These are phyloP conservation scores for Pseudogymnoascus destructans DNA, from an alignment of 2,329 filamentous ascomycete species.

Conservation along the genomic window DNA sequence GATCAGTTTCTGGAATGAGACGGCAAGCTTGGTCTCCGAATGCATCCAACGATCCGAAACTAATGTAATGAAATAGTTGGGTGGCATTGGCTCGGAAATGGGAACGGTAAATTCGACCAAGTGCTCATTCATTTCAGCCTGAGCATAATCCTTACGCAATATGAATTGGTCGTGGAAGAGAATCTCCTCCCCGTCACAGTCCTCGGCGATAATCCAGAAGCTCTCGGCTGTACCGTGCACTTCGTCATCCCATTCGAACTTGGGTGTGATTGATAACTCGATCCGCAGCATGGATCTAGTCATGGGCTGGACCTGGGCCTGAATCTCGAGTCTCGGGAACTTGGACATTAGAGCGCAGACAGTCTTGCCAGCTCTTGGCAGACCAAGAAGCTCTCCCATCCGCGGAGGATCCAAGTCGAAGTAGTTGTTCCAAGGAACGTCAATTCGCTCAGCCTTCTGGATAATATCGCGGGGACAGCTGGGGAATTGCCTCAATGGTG, in stretches of 20 bases:
- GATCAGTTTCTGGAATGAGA: constrained; percentile 90
- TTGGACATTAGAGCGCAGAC: constrained; percentile 82
- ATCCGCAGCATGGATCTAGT: constrained; percentile 86
- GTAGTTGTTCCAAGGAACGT: constrained; percentile 85
- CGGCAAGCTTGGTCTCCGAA: constrained; percentile 81
- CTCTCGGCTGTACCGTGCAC: constrained; percentile 79
- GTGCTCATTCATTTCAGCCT: constrained; percentile 80
- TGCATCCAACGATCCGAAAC: constrained; percentile 98
- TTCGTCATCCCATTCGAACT: constrained; percentile 88
- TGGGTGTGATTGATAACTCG: constrained; percentile 82
- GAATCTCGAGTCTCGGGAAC: constrained; percentile 83
- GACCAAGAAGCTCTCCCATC: constrained; percentile 86
- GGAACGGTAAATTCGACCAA: constrained; percentile 92
- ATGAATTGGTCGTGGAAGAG: constrained; percentile 91
- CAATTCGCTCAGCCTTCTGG: constrained; percentile 85
- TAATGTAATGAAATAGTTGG: constrained; percentile 95
- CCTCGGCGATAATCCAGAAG: constrained; percentile 96
- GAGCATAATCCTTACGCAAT: constrained; percentile 76
- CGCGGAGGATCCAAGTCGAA: constrained; percentile 92
- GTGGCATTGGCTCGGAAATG: constrained; percentile 94
- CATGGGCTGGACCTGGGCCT: constrained; percentile 88
- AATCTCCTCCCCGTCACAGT: constrained; percentile 93
- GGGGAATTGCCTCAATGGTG: constrained; percentile 81
- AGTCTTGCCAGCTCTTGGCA: constrained; percentile 74
- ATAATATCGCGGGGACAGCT: constrained; percentile 72